Evolutionary conservation across 2,329 filamentous ascomycete genomes (phyloP).

Genomic region (Chaetomium olivaceum): DNA sequence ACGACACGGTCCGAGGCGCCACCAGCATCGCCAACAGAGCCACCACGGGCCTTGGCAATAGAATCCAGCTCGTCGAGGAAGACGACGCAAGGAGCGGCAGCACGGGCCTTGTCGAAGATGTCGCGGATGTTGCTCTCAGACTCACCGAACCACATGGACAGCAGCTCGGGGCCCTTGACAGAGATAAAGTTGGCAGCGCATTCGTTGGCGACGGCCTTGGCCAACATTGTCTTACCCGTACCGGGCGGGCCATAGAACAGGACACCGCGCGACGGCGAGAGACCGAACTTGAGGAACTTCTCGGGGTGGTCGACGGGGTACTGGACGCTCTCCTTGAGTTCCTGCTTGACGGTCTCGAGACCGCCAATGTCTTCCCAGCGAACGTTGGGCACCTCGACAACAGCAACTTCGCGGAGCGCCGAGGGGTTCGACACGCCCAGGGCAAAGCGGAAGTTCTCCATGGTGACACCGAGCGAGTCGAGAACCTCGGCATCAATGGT

Average conservation of each 20-base stretch:
- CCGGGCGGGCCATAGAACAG: conserved; percentile 98
- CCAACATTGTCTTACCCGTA: conserved; percentile 99
- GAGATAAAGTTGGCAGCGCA: conserved; percentile 99
- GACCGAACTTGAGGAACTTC: conserved; percentile 99
- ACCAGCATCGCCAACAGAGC: conserved; percentile 91
- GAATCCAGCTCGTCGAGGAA: conserved; percentile 99
- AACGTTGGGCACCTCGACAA: conserved; percentile 98
- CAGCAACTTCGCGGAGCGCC: conserved; percentile 95
- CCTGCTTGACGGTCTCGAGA: conserved; percentile 96
- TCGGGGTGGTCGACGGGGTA: conserved; percentile 99
- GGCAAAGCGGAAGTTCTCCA: conserved; percentile 99
- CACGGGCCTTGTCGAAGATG: conserved; percentile 99
- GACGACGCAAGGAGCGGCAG: conserved; percentile 95
- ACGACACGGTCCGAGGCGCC: conserved; percentile 99
- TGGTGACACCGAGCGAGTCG: conserved; percentile 96
- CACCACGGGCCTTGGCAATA: conserved; percentile 98
- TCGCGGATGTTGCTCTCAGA: conserved; percentile 99
- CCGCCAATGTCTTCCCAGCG: conserved; percentile 99
- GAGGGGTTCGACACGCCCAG: conserved; percentile 98
- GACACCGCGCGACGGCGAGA: conserved; percentile 96
- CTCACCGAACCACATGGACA: conserved; percentile 99
- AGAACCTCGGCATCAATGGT: conserved; percentile 98
- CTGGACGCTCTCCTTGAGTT: conserved; percentile 97
- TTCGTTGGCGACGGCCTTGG: conserved; percentile 99
- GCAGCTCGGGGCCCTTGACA: conserved; percentile 94